These are phyloP conservation scores for Fusarium nygamai DNA, from an alignment of 2,329 filamentous ascomycete species.

Conservation along the genomic window DNA sequence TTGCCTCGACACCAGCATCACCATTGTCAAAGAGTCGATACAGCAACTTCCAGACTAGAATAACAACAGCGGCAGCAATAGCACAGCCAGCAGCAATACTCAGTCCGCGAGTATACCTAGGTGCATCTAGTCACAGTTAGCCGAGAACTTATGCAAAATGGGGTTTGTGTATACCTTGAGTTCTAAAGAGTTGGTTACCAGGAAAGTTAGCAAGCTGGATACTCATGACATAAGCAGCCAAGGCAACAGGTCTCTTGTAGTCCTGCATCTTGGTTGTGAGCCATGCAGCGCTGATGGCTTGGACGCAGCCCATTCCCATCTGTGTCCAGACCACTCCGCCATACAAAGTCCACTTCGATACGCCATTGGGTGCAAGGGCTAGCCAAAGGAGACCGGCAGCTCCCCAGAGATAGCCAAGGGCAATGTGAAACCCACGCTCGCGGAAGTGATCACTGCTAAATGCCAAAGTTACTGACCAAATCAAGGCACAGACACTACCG, in stretches of 20 bases:
- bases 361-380: constrained; percentile 36
- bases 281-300: constrained; percentile 47
- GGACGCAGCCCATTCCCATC: constrained; percentile 46
- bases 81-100: constrained; percentile 41
- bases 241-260: constrained; percentile 42
- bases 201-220: constrained; percentile 46
- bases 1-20: constrained; percentile 38
- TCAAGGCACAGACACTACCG: constrained; percentile 40
- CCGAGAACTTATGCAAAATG: accelerated
- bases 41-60: constrained; percentile 45
- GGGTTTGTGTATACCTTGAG: constrained; percentile 27
- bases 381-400: constrained; percentile 43
- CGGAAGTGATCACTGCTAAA: constrained; percentile 43
- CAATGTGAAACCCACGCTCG: constrained; percentile 45
- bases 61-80: constrained; percentile 39
- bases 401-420: constrained; percentile 41
- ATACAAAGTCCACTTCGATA: constrained; percentile 42
- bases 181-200: constrained; percentile 44
- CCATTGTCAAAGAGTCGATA: constrained; percentile 44
- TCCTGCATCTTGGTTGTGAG: constrained; percentile 45
- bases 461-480: constrained; percentile 41
- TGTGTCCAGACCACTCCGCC: constrained; percentile 46
- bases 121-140: constrained; percentile 32
- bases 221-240: constrained; percentile 47
- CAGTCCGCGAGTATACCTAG: constrained; percentile 40